These are phyloP conservation scores for Pseudocercospora macadamiae DNA, from an alignment of 2,329 filamentous ascomycete species.

Conservation along the genomic window DNA sequence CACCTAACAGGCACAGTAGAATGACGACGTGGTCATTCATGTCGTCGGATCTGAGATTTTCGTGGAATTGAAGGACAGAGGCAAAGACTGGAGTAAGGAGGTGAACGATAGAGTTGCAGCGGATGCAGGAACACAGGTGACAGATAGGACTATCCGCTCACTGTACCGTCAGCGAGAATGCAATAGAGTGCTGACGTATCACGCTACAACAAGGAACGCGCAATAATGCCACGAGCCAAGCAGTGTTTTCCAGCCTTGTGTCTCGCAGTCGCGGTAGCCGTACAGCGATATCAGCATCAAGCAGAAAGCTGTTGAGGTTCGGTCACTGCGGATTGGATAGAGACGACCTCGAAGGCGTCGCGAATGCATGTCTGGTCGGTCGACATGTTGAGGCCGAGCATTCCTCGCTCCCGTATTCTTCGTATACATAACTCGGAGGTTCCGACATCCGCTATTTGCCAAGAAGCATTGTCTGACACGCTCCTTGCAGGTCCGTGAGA, in stretches of 20 bases:
- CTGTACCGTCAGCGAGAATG: neutral
- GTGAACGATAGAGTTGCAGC: neutral
- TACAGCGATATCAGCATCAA: neutral
- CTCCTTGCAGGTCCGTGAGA: neutral
- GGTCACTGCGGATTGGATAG: no score
- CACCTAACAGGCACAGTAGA: conserved; percentile 4
- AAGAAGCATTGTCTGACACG: neutral
- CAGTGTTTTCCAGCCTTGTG: neutral
- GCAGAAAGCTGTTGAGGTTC: no score
- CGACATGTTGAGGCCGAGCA: neutral
- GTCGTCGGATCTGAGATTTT: neutral
- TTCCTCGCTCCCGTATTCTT: neutral
- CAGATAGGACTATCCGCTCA: no score
- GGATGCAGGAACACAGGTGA: conserved; percentile 1
- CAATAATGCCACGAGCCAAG: neutral
- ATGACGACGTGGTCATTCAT: conserved; percentile 12
- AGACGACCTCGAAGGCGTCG: no score
- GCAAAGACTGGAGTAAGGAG: neutral
- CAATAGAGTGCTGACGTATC: conserved; percentile 1
- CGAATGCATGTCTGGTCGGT: neutral
- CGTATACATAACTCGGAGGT: neutral
- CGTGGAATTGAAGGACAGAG: no score
- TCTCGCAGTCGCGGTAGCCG: neutral
- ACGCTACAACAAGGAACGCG: neutral
- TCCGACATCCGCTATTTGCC: neutral